phyloP scores from a whole-genome alignment of 2,329 filamentous ascomycete genomes.

The Aspergillus sp. region DNA sequence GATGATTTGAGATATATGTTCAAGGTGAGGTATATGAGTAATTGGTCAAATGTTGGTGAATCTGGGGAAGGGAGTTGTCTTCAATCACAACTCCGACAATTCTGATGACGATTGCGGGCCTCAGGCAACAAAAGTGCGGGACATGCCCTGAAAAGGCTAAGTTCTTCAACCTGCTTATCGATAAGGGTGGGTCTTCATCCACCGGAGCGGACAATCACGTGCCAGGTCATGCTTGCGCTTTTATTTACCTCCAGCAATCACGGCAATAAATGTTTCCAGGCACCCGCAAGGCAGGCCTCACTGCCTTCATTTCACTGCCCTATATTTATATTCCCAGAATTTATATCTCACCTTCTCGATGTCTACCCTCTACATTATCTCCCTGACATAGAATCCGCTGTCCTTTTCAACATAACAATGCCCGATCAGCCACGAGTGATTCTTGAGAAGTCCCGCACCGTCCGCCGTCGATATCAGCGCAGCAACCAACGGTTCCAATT shows the following conservation, averaged over 20 bases:
- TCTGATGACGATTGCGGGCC: constrained; percentile 6
- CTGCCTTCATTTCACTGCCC: background rate
- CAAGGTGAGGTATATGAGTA: background rate
- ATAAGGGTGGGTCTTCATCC: constrained; percentile 17
- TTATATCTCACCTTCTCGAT: background rate
- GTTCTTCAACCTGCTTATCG: constrained; percentile 19
- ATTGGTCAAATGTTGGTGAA: background rate
- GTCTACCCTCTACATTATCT: background rate
- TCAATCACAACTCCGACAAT: background rate
- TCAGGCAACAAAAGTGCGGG: constrained; percentile 18
- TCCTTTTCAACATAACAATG: constrained; percentile 23
- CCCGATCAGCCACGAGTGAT: constrained; percentile 31
- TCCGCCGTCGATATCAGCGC: constrained; percentile 40
- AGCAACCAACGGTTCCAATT: constrained; percentile 38
- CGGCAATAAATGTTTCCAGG: constrained; percentile 5
- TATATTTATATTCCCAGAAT: background rate
- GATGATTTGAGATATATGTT: background rate
- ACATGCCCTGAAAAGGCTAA: constrained; percentile 15
- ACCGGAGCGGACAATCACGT: background rate
- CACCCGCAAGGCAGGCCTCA: background rate
- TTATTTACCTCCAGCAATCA: background rate
- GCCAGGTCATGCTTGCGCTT: background rate
- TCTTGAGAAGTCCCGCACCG: constrained; percentile 40
- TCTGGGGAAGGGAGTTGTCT: background rate
- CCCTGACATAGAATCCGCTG: background rate